Conservation (phyloP, 1,284 basidiomycete genomes). For the Sporisorium graminicola region DNA sequence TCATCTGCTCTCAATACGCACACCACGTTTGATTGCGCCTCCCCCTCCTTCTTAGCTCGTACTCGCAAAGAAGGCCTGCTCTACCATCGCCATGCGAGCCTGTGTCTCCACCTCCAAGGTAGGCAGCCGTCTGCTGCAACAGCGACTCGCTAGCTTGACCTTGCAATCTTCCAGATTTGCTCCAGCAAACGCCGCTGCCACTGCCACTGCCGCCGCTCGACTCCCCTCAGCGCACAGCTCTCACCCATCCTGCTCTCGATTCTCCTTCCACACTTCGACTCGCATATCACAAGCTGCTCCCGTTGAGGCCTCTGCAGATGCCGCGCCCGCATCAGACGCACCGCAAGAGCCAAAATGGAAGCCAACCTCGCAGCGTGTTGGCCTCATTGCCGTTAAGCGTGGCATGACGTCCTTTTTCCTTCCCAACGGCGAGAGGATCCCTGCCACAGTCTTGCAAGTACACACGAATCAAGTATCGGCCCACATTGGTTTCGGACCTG, state of each 20-base stretch:
- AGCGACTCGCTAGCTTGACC: constrained; percentile 28
- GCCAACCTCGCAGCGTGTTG: constrained; percentile 84
- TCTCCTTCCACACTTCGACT: constrained; percentile 32
- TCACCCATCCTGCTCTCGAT: constrained; percentile 7
- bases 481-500: constrained; percentile 43
- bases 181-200: neutral
- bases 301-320: constrained; percentile 6
- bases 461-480: constrained; percentile 67
- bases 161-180: constrained; percentile 26
- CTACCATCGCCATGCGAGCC: constrained; percentile 20
- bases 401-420: constrained; percentile 97
- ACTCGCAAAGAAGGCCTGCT: neutral
- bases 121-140: constrained; percentile 41
- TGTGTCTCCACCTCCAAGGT: constrained; percentile 28
- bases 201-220: constrained; percentile 8
- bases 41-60: neutral
- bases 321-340: constrained; percentile 8
- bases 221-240: constrained; percentile 8
- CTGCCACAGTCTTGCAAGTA: constrained; percentile 95
- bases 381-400: constrained; percentile 91
- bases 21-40: neutral
- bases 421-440: constrained; percentile 84
- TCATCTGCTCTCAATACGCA: neutral
- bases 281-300: constrained; percentile 27
- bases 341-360: constrained; percentile 75